These are phyloP conservation scores for Neobulgaria alba DNA, from an alignment of 2,329 filamentous ascomycete genomes.

Conservation along the genomic window DNA sequence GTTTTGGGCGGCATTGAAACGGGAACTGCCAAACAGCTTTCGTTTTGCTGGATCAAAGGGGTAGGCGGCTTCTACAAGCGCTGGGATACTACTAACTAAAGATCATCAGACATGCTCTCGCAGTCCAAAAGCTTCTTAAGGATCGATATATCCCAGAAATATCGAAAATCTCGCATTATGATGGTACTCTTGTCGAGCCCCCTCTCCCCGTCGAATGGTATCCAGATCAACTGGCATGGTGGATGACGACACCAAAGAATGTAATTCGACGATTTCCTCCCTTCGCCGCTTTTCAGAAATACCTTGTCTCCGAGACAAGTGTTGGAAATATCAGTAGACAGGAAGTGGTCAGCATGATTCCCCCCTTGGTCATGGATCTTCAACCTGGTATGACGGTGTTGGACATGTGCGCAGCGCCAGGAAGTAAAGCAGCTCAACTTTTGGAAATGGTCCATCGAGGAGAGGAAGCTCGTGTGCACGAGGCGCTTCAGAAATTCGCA, in stretches of 20 bases:
- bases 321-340: conserved; percentile 97
- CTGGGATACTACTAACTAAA: conserved; percentile 3
- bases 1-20: conserved; percentile 78
- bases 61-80: conserved; percentile 35
- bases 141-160: conserved; percentile 88
- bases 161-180: conserved; percentile 69
- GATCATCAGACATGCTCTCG: conserved; percentile 68
- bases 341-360: conserved; percentile 98
- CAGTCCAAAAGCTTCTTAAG: conserved; percentile 82
- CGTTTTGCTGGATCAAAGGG: conserved; percentile 93
- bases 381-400: conserved; percentile 86
- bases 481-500: conserved; percentile 57
- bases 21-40: conserved; percentile 93
- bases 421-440: conserved; percentile 92
- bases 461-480: conserved; percentile 77
- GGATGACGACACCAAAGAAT: conserved; percentile 96
- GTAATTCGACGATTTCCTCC: conserved; percentile 88
- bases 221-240: conserved; percentile 90
- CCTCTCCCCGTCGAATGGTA: conserved; percentile 84
- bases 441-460: conserved; percentile 90
- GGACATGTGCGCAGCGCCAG: conserved; percentile 93
- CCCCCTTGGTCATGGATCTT: conserved; percentile 85
- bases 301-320: conserved; percentile 92
- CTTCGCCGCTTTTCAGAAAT: conserved; percentile 94
- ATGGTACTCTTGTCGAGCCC: conserved; percentile 73